These are phyloP conservation scores for Venturia nashicola DNA, from an alignment of 2,329 filamentous ascomycete species.

Conservation along the genomic window DNA sequence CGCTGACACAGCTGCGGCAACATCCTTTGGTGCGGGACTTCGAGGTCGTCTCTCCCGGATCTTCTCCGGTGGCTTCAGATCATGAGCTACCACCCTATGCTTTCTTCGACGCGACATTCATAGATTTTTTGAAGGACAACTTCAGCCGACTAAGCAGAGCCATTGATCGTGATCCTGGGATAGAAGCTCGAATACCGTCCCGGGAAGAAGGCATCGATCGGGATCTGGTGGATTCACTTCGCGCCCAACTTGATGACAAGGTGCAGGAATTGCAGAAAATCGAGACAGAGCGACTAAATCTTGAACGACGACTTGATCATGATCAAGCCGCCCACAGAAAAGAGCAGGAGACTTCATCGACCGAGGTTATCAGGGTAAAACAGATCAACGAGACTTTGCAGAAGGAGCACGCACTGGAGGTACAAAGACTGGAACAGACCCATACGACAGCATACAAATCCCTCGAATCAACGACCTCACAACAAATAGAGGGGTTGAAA, in stretches of 20 bases:
- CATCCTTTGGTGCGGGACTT: constrained; percentile 77
- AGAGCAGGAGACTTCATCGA: constrained; percentile 38
- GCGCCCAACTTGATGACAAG: constrained; percentile 64
- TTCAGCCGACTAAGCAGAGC: constrained; percentile 74
- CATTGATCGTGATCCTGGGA: constrained; percentile 79
- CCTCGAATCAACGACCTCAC: constrained; percentile 21
- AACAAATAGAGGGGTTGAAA: constrained; percentile 11
- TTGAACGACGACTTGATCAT: constrained; percentile 51
- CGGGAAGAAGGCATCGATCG: constrained; percentile 88
- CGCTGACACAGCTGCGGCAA: constrained; percentile 63
- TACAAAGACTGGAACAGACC: constrained; percentile 36
- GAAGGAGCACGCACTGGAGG: constrained; percentile 54
- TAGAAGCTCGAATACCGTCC: constrained; percentile 74
- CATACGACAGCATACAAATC: constrained; percentile 23
- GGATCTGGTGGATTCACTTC: constrained; percentile 77
- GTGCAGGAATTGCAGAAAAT: constrained; percentile 46
- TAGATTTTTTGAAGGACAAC: constrained; percentile 93
- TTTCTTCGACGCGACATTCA: constrained; percentile 73
- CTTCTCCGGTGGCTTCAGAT: background rate
- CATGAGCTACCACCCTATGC: constrained; percentile 39
- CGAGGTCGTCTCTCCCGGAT: constrained; percentile 66
- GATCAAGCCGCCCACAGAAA: constrained; percentile 62
- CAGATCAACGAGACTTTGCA: constrained; percentile 60
- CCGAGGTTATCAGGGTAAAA: constrained; percentile 42
- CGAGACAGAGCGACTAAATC: constrained; percentile 41